Percentiles rank a stretch among this genome's conserved stretches.
Conservation (phyloP, 176 grass and related monocot species). For the Panicum miliaceum region DNA sequence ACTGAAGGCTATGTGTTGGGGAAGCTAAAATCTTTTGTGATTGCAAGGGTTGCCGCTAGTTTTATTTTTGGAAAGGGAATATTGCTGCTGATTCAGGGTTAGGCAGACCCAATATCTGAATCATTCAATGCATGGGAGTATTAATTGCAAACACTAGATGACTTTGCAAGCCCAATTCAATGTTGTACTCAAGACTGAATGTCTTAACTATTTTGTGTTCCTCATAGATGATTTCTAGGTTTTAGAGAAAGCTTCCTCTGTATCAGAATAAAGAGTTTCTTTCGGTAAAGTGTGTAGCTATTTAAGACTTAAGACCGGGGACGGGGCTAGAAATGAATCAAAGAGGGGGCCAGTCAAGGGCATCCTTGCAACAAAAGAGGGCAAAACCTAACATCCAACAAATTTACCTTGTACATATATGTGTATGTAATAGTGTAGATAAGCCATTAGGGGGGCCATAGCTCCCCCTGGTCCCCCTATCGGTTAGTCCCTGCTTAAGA, state of each 20-base stretch:
- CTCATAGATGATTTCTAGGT: not conserved
- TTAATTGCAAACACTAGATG: not conserved
- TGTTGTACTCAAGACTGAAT: not conserved
- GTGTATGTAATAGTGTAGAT: no score
- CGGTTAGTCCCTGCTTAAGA: not conserved
- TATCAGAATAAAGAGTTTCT: conserved; percentile 1
- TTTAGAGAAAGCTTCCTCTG: not conserved
- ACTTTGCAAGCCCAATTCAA: not conserved
- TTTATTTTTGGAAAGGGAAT: not conserved
- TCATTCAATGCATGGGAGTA: not conserved
- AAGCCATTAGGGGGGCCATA: no score
- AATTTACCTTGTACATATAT: no score
- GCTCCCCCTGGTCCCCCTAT: no score
- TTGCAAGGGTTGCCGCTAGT: not conserved
- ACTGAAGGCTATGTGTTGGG: no score
- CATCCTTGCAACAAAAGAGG: no score
- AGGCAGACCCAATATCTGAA: not conserved
- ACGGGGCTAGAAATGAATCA: no score
- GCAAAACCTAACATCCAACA: no score
- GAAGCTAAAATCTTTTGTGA: conserved; percentile 1
- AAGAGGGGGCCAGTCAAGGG: no score
- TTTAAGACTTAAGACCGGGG: not conserved
- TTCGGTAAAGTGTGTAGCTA: not conserved
- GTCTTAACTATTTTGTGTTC: not conserved
- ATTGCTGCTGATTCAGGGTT: not conserved